Conservation (phyloP, 495 filamentous ascomycete genomes). For the Entonaema liquescens region DNA sequence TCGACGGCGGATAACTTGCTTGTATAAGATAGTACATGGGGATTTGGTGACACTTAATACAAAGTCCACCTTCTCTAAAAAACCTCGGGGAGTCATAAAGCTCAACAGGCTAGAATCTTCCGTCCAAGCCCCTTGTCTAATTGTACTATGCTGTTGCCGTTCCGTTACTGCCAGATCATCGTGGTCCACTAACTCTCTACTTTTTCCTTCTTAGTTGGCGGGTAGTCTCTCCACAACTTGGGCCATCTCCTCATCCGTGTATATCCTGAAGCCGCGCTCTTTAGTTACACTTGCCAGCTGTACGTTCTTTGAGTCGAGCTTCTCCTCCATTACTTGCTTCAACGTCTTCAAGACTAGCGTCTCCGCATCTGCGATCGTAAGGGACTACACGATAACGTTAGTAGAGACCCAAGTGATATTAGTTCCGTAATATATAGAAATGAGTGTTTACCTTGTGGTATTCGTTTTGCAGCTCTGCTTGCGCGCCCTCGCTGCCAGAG, state of each 20-base stretch:
- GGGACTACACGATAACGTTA: constrained; percentile 62
- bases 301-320: constrained; percentile 97
- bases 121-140: constrained; percentile 27
- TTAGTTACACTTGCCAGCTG: constrained; percentile 97
- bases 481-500: constrained; percentile 93
- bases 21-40: constrained; percentile 28
- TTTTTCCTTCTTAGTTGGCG: constrained; percentile 55
- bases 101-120: constrained; percentile 1
- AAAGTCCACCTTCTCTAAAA: background rate
- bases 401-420: background rate
- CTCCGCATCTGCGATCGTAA: constrained; percentile 93
- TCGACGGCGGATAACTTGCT: constrained; percentile 13
- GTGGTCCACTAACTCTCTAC: background rate
- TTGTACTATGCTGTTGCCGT: background rate
- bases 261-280: constrained; percentile 97
- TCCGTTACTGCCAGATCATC: background rate
- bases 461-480: constrained; percentile 97
- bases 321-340: constrained; percentile 99
- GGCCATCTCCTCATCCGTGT: constrained; percentile 96
- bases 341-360: constrained; percentile 95
- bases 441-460: constrained; percentile 78
- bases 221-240: constrained; percentile 79
- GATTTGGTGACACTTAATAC: constrained; percentile 4
- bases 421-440: background rate
- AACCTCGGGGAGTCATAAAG: background rate